Base-by-base conservation (phyloP, 169 alveolate genomes). In the Amoebophrya sp. region DNA sequence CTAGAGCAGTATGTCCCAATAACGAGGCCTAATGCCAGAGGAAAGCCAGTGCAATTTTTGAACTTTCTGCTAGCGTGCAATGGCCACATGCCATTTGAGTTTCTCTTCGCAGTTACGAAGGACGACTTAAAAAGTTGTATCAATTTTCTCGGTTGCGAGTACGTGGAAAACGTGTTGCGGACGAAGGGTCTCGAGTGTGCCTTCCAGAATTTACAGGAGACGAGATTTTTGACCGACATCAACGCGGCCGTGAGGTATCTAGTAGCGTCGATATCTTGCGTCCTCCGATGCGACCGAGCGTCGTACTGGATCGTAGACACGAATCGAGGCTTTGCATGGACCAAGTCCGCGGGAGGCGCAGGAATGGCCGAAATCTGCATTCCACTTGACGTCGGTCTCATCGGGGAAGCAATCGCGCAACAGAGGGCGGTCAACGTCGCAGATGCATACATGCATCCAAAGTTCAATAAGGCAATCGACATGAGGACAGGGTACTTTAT, bases 341-440 rank as follows among this genome's bases (percentile, higher is more conserved):
- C 83, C 2, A 65, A 65, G 26, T 65, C 83, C 83, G 83, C 83
- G 39, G 83, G 83, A 29, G 83, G 83, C 1, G 83, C 83, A 10
- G 83, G 83, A 6, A 65, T 65, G 83, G 83, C 18, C 83, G 83
- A 65, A 18, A 65, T 65, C 83, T 65, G 83, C 83, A 65, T 65
- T 26, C 83, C 83, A 6, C 26, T 65, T 29, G 83, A 65, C 83
- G 83, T 65, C 33, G 83, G 83, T 65, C 33, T 65, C 36, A 65
- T 65, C 83, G 83, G 83, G 12, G 83, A 65, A 18, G 83, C 83
- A 6, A 65, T 65, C 18, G 83, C 83, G n/a, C 83, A 65, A 18
- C 83, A 65, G 26, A 29, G 83, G 26, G 83, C 83, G 2, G 83
- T 65, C 12, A 65, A 65, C 83, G 83, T 65, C 2, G 83, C 83